phyloP scores from a whole-genome alignment of 169 alveolate species.

The Cryptosporidium tyzzeri region DNA sequence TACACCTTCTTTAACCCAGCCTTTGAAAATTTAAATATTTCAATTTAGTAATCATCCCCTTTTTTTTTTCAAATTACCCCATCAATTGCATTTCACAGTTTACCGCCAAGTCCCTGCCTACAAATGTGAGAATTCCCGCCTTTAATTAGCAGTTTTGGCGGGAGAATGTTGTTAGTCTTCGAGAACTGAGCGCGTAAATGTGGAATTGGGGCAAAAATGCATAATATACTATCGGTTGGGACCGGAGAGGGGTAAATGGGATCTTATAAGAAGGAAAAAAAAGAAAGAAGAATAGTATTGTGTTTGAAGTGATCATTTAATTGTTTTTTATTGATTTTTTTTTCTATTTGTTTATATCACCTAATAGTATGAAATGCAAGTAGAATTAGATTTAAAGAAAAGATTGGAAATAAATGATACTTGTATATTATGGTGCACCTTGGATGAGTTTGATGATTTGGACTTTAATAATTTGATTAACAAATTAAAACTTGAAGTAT shows the following conservation, averaged over 20 bases:
- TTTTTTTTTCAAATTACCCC: not conserved
- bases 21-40: not conserved
- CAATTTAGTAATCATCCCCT: not conserved
- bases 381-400: not conserved
- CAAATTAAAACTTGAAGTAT: not conserved
- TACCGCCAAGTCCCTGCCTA: slow-evolving; percentile 54
- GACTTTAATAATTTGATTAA: not conserved
- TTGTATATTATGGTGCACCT: slow-evolving; percentile 50
- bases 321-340: not conserved
- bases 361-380: not conserved
- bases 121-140: not conserved
- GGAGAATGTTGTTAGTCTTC: not conserved
- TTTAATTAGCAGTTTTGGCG: not conserved
- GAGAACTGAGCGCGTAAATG: slow-evolving; percentile 4
- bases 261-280: not conserved
- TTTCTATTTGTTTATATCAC: not conserved
- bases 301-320: not conserved
- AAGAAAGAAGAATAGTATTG: not conserved
- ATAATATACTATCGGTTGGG: not conserved
- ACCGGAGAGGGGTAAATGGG: not conserved
- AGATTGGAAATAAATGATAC: slow-evolving; percentile 15
- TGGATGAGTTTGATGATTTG: not conserved
- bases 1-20: not conserved
- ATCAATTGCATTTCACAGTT: slow-evolving; percentile 4
- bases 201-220: slow-evolving; percentile 11